Base-by-base conservation (phyloP, 805 yeast species). In the Candida arabinofermentans region DNA sequence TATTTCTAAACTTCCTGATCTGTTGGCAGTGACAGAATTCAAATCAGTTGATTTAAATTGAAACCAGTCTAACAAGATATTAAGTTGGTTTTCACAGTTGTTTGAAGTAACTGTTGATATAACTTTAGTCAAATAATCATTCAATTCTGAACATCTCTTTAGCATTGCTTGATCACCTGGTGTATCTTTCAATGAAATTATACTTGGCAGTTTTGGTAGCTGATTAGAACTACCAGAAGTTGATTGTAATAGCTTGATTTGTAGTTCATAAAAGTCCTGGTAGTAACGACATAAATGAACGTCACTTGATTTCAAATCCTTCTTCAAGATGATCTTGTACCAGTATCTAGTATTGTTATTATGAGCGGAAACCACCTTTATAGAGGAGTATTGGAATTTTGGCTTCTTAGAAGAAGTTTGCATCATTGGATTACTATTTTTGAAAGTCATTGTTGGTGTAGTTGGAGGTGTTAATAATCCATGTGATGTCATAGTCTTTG, bases 191-290 rank as follows among this genome's bases (percentile, higher is more conserved):
- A 61, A 63, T 48, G 74, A 71, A n/a, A 74, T 65, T 8, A 77
- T 75, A 36, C 67, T 72, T 16, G 79, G 79, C 24, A 75, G 49
- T 23, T 54, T 55, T 17, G 79, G 79, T 13, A 73, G 42, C 22
- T 41, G 34, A 12, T 33, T n/a, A 16, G 7, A 7, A 21, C 9
- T 51, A 40, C 46, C 41, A 31, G 21, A 30, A 29, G 33, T 24
- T 9, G 24, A 34, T 27, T 57, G 57, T 19, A 64, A 49, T 19
- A 70, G 48, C 16, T 60, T 39, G 16, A 66, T 57, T 43, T 74
- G 78, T 18, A 75, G 53, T 39, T 69, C 68, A 53, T 72, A 71
- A 40, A 75, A 73, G 48, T 75, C 80, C 51, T 71, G 75, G 49
- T 74, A 75, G 53, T 69, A 74, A 14, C 79, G 62, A 46, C 76